phyloP scores from a whole-genome alignment of 768 basidiomycete genomes.

The Inosperma sp. region DNA sequence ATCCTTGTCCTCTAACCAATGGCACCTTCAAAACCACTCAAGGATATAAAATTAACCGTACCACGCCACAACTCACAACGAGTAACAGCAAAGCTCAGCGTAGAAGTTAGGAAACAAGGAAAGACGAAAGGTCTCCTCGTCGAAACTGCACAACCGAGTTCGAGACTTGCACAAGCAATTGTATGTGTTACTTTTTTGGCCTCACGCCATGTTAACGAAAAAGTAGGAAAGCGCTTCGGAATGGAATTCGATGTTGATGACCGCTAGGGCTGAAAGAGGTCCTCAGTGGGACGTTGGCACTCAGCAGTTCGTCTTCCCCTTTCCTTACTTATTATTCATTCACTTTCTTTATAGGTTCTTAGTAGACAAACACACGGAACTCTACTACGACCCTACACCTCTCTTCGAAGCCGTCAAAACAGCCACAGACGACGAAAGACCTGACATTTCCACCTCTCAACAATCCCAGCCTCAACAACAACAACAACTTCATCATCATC shows the following conservation, averaged over 20 bases:
- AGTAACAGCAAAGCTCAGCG: conserved; percentile 57
- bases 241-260: conserved; percentile 78
- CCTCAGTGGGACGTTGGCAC: conserved; percentile 88
- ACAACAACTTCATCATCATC: conserved; percentile 28
- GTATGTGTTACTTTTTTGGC: conserved; percentile 39
- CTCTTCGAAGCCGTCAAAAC: conserved; percentile 52
- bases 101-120: conserved; percentile 55
- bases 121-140: conserved; percentile 44
- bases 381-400: conserved; percentile 68
- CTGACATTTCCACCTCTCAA: conserved; percentile 1
- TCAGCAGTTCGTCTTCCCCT: conserved; percentile 61
- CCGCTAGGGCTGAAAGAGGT: conserved; percentile 75
- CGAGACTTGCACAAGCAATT: conserved; percentile 61
- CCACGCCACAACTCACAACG: conserved; percentile 74
- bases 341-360: conserved; percentile 49
- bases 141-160: conserved; percentile 59
- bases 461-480: conserved; percentile 19
- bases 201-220: not conserved
- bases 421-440: conserved; percentile 38
- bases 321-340: not conserved
- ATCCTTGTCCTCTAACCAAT: conserved; percentile 29
- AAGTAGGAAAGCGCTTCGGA: conserved; percentile 71
- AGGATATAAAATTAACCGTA: conserved; percentile 57
- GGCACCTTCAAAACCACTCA: conserved; percentile 57
- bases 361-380: conserved; percentile 66